These are phyloP conservation scores for Wallacemonas rigidus DNA, from an alignment of 208 protist species.

Conservation along the genomic window DNA sequence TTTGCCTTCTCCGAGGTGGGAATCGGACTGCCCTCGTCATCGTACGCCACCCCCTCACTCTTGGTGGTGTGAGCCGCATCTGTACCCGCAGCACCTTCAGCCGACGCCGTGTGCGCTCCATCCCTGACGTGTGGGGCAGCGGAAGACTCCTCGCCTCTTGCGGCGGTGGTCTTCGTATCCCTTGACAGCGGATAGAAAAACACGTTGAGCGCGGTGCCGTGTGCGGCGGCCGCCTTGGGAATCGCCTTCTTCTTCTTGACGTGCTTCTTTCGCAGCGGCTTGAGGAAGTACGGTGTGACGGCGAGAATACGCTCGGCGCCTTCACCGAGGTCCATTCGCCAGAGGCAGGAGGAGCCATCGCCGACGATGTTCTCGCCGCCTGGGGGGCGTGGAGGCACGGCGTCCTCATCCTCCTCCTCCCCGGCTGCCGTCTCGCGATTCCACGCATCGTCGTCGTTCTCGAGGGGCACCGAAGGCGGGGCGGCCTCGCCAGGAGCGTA, in stretches of 20 bases:
- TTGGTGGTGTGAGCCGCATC: not conserved
- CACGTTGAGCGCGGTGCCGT: slow-evolving; percentile 30
- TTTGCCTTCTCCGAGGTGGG: not conserved
- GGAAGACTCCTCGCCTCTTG: not conserved
- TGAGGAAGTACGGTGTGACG: slow-evolving; percentile 58
- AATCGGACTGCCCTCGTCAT: not conserved
- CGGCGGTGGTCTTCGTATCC: not conserved
- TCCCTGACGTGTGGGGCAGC: too few species aligned
- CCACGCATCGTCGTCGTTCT: not conserved
- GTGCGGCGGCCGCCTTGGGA: slow-evolving; percentile 13
- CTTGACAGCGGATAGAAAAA: slow-evolving; percentile 10
- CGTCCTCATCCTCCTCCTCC: slow-evolving; percentile 14
- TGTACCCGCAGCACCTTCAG: not conserved
- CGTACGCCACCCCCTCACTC: not conserved
- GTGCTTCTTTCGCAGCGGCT: slow-evolving; percentile 40
- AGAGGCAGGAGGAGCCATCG: slow-evolving; percentile 54
- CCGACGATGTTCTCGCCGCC: slow-evolving; percentile 43
- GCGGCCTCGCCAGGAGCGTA: slow-evolving; percentile 1
- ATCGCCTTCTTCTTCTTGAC: slow-evolving; percentile 37
- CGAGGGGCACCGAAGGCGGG: not conserved
- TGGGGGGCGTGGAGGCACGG: slow-evolving; percentile 22
- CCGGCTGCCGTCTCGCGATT: not conserved
- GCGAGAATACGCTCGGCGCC: slow-evolving; percentile 38
- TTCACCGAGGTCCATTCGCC: slow-evolving; percentile 41
- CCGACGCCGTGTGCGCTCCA: not conserved